Evolutionary conservation across 108 stramenopile species (phyloP).

Genomic region (Cyclotella sp.): DNA sequence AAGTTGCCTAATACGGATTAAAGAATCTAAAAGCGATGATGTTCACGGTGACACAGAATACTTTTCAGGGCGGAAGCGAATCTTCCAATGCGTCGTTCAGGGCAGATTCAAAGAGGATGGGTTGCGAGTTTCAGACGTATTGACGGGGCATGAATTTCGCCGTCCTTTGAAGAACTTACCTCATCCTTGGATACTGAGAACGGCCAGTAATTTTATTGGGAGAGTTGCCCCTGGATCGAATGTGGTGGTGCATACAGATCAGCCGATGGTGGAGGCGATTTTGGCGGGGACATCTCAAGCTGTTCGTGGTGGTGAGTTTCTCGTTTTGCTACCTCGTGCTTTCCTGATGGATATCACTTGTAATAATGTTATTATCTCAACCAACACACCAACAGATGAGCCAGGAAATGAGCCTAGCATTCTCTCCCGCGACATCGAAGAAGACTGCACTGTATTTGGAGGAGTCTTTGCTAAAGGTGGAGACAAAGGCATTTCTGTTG

Average conservation of each 20-base stretch:
- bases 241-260: constrained; percentile 37
- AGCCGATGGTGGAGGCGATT: constrained; percentile 42
- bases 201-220: constrained; percentile 47
- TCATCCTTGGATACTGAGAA: constrained; percentile 50
- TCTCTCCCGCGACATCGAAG: constrained; percentile 28
- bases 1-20: constrained; percentile 55
- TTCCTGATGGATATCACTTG: background rate
- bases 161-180: constrained; percentile 57
- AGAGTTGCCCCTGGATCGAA: constrained; percentile 44
- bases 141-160: constrained; percentile 61
- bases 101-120: constrained; percentile 65
- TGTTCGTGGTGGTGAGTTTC: constrained; percentile 36
- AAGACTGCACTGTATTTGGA: constrained; percentile 55
- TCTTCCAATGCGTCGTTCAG: constrained; percentile 66
- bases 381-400: constrained; percentile 20
- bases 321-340: background rate
- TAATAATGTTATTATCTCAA: background rate
- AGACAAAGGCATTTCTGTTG: constrained; percentile 26
- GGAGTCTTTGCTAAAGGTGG: constrained; percentile 44
- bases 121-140: constrained; percentile 53
- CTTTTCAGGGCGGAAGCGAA: constrained; percentile 60
- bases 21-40: constrained; percentile 44
- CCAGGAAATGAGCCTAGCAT: constrained; percentile 60
- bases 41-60: constrained; percentile 51
- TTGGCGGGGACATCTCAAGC: constrained; percentile 46